phyloP scores from a whole-genome alignment of 495 filamentous ascomycete genomes.

The Paragyromitra xinjiangensis region DNA sequence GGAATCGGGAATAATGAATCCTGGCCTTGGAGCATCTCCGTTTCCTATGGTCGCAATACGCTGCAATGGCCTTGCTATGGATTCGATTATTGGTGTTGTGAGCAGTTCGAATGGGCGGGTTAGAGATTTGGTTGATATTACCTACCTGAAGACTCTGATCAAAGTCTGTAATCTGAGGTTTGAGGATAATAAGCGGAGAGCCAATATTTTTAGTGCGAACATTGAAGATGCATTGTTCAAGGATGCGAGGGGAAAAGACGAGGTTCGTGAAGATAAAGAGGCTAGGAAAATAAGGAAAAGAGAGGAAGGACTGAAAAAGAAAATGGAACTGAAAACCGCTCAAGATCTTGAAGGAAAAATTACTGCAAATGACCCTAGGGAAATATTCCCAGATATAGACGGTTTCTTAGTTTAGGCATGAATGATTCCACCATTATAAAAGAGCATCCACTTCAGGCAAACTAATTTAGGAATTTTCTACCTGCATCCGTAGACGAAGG shows the following conservation, averaged over 20 bases:
- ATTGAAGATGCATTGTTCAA: constrained; percentile 43
- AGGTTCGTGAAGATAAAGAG: constrained; percentile 45
- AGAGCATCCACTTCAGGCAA: background rate
- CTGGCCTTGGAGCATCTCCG: constrained; percentile 60
- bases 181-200: constrained; percentile 74
- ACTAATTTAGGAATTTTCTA: background rate
- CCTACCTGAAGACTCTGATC: constrained; percentile 68
- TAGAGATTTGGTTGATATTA: constrained; percentile 58
- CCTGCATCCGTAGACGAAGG: background rate
- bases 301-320: constrained; percentile 51
- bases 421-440: constrained; percentile 1
- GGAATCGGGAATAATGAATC: constrained; percentile 75
- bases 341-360: constrained; percentile 3
- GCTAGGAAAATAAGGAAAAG: constrained; percentile 48
- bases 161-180: constrained; percentile 80
- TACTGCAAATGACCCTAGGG: background rate
- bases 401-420: background rate
- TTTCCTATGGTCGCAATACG: constrained; percentile 83
- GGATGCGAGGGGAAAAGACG: constrained; percentile 5
- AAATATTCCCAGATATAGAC: background rate
- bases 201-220: constrained; percentile 35
- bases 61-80: constrained; percentile 78
- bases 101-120: constrained; percentile 57
- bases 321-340: constrained; percentile 25
- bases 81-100: constrained; percentile 75